Evolutionary conservation across 352 stramenopile genomes (phyloP).

Genomic region (Thalassiosira pacifica): DNA sequence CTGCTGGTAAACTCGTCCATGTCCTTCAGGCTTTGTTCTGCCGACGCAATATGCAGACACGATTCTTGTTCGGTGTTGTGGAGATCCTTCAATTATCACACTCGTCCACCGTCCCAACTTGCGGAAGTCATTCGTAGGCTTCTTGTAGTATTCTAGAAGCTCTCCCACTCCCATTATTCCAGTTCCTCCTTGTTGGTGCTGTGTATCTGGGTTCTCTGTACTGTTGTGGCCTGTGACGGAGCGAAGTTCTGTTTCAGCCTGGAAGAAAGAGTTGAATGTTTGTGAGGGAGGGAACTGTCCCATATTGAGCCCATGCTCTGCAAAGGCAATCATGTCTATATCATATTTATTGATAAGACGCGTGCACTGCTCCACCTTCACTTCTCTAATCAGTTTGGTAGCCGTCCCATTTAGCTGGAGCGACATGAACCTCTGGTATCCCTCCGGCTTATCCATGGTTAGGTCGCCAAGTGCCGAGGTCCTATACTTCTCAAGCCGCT

Average conservation of each 20-base stretch:
- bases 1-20: conserved; percentile 34
- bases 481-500: background rate
- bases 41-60: conserved; percentile 23
- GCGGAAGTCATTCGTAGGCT: background rate
- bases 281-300: background rate
- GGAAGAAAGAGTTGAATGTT: background rate
- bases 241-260: background rate
- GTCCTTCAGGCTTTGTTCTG: background rate
- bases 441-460: background rate
- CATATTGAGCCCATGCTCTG: conserved; percentile 14
- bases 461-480: background rate
- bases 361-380: background rate
- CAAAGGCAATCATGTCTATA: conserved; percentile 1
- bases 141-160: conserved; percentile 14
- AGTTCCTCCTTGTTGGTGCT: conserved; percentile 8
- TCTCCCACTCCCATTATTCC: background rate
- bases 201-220: background rate
- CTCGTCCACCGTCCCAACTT: conserved; percentile 8
- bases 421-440: background rate
- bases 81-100: background rate
- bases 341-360: conserved; percentile 1
- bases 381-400: background rate
- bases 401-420: conserved; percentile 4
- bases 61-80: conserved; percentile 8
- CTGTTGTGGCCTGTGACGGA: conserved; percentile 4